Evolutionary conservation across 225 moss, liverwort and hornwort species (phyloP).

Genomic region (Climacium dendroides): DNA sequence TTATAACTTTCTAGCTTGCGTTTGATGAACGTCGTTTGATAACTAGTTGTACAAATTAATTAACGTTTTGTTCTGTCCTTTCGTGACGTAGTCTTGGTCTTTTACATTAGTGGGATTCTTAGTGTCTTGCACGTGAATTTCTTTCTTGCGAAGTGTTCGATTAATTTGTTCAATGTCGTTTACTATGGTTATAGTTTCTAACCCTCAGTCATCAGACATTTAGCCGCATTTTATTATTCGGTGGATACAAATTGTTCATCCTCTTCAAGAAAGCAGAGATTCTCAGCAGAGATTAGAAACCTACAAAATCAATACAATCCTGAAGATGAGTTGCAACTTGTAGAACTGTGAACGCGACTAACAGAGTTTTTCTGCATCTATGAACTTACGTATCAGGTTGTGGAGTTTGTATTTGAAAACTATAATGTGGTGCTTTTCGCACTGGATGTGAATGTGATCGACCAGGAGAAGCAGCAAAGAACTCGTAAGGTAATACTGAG

Average conservation of each 20-base stretch:
- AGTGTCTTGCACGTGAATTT: neutral
- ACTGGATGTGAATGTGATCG: slow-evolving; percentile 50
- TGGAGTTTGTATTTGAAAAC: slow-evolving; percentile 63
- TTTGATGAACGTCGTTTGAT: neutral
- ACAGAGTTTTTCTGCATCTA: neutral
- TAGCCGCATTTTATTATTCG: too few species aligned
- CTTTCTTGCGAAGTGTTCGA: neutral
- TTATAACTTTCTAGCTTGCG: neutral
- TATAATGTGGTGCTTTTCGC: slow-evolving; percentile 75
- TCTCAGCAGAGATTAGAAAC: neutral
- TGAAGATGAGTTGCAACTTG: neutral
- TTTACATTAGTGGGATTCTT: neutral
- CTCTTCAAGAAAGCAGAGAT: neutral
- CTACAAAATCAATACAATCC: neutral
- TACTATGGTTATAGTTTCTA: neutral
- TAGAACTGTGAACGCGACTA: neutral
- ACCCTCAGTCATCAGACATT: neutral
- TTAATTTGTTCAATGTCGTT: neutral
- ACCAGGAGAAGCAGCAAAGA: slow-evolving; percentile 9
- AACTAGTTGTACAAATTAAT: neutral
- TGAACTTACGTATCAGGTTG: slow-evolving; percentile 41
- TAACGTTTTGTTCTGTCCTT: neutral
- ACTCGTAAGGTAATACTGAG: slow-evolving; percentile 32
- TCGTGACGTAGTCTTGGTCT: neutral
- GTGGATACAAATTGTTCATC: neutral